These are phyloP conservation scores for Angophora floribunda DNA, from an alignment of 345 rosid genomes.

Conservation along the genomic window DNA sequence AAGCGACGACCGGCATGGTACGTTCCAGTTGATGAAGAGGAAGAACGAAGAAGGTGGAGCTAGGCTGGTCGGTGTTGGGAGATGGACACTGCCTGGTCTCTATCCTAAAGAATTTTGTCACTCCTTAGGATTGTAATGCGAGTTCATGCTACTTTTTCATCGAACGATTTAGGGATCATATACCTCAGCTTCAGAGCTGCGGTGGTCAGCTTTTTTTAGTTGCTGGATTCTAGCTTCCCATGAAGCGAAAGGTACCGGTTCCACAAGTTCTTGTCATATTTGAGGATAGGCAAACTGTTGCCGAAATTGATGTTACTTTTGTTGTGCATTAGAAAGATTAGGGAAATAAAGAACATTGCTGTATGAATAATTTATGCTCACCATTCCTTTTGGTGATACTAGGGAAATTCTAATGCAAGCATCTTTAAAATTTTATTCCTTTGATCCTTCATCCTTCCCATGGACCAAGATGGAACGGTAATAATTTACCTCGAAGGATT, in stretches of 20 bases:
- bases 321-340: not conserved
- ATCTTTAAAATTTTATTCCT: not conserved
- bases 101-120: not conserved
- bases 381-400: not conserved
- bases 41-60: constrained; percentile 65
- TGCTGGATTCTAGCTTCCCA: not conserved
- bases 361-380: not conserved
- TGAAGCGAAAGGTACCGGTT: not conserved
- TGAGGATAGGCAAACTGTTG: not conserved
- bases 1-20: constrained; percentile 68
- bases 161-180: not conserved
- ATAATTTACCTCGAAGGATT: not conserved
- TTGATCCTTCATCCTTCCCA: not conserved
- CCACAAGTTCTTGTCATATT: not conserved
- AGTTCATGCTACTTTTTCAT: not conserved
- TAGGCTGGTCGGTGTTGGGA: not conserved
- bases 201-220: not conserved
- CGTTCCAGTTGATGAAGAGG: constrained; percentile 71
- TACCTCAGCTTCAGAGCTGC: not conserved
- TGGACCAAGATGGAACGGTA: not conserved
- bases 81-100: not conserved
- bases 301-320: not conserved
- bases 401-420: not conserved
- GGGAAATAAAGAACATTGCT: not conserved
- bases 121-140: not conserved